phyloP scores from a whole-genome alignment of 1,139 yeast species.

The Eremothecium sinecaudum region DNA sequence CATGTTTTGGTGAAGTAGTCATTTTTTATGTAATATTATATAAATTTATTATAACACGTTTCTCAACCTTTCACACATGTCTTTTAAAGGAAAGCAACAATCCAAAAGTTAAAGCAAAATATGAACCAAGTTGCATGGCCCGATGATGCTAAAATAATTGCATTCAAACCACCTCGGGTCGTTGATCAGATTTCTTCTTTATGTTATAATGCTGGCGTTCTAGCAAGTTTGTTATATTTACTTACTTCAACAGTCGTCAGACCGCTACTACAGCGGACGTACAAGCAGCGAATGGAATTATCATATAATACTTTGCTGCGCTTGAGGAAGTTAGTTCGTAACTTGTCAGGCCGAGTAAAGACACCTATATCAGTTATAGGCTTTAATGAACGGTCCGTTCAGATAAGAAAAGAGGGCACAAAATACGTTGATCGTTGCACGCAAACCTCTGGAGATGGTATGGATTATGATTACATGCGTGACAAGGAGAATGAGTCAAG shows the following conservation, averaged over 20 bases:
- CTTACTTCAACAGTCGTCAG: conserved; percentile 22
- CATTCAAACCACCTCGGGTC: conserved; percentile 8
- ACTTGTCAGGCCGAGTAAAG: conserved; percentile 15
- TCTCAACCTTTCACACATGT: too few species aligned
- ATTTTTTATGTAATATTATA: too few species aligned
- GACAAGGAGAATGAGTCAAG: not conserved
- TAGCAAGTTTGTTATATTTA: conserved; percentile 23
- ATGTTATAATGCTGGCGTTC: conserved; percentile 28
- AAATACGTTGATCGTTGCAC: conserved; percentile 31
- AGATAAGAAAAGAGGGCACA: conserved; percentile 30
- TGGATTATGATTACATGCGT: conserved; percentile 33
- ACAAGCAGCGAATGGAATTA: conserved; percentile 27
- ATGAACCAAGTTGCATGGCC: conserved; percentile 17
- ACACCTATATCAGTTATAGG: conserved; percentile 35
- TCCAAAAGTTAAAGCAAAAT: too few species aligned
- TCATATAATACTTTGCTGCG: conserved; percentile 16
- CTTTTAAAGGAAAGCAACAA: too few species aligned
- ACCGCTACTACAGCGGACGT: conserved; percentile 28
- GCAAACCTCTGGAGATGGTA: conserved; percentile 31
- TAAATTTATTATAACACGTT: too few species aligned
- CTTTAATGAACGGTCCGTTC: conserved; percentile 34
- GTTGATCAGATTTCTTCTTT: conserved; percentile 12
- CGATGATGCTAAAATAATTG: conserved; percentile 12
- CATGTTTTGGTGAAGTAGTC: too few species aligned
- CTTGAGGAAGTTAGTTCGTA: conserved; percentile 20